phyloP scores from a whole-genome alignment of 129 eudicot species.

The Solidago caesia region DNA sequence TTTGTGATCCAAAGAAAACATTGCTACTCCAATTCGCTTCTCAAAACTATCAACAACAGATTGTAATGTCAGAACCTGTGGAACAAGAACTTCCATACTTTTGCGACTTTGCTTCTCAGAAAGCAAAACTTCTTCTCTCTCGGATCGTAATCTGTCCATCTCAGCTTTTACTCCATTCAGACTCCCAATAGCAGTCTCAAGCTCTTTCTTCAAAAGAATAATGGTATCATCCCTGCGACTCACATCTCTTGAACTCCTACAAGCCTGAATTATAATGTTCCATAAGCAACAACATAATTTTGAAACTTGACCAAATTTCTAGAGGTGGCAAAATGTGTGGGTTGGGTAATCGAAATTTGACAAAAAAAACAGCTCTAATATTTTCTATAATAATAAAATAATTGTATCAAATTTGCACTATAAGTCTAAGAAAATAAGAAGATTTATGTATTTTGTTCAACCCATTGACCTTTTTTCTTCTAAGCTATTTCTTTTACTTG shows the following conservation, averaged over 20 bases:
- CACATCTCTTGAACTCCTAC: slow-evolving; percentile 41
- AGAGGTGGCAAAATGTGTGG: neutral
- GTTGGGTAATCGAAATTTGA: neutral
- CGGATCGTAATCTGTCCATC: slow-evolving; percentile 48
- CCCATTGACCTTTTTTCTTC: neutral
- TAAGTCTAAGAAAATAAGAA: neutral
- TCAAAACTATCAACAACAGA: slow-evolving; percentile 46
- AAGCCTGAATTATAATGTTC: slow-evolving; percentile 53
- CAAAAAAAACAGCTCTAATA: too few relatives aligned
- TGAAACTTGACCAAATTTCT: slow-evolving; percentile 19
- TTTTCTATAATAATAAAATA: too few relatives aligned
- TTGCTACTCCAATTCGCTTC: slow-evolving; percentile 42
- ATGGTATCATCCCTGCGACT: slow-evolving; percentile 47
- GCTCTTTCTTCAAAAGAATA: slow-evolving; percentile 64
- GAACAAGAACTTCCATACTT: slow-evolving; percentile 44
- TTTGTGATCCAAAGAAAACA: slow-evolving; percentile 54
- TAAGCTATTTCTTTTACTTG: neutral
- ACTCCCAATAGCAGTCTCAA: slow-evolving; percentile 73
- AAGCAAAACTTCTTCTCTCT: slow-evolving; percentile 45
- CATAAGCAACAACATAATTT: neutral
- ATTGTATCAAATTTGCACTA: too few relatives aligned
- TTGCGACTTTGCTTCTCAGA: slow-evolving; percentile 46
- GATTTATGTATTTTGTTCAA: neutral
- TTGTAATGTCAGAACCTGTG: slow-evolving; percentile 43
- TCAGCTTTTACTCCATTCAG: slow-evolving; percentile 69